Percentiles rank a stretch among this genome's conserved stretches.
These are phyloP conservation scores for Pelargonium nanum DNA, from an alignment of 345 rosid species.

Conservation along the genomic window DNA sequence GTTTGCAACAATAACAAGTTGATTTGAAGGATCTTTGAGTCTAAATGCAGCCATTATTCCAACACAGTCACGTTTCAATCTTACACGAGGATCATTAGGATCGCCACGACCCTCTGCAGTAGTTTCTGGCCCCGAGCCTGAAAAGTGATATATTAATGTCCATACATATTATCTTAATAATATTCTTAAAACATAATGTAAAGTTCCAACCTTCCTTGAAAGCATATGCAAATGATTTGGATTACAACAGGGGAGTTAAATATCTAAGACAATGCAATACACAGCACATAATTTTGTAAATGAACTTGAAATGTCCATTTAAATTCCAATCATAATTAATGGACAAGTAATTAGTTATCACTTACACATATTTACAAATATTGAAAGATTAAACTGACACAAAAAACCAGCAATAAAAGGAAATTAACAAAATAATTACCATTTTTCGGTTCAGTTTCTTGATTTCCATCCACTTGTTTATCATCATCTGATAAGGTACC, in stretches of 20 bases:
- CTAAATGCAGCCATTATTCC: slow-evolving; percentile 87
- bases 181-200: too few species aligned
- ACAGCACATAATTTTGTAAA: too few species aligned
- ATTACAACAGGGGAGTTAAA: too few species aligned
- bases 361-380: too few species aligned
- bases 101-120: slow-evolving; percentile 45
- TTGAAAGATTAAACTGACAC: neutral
- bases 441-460: slow-evolving; percentile 24
- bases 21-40: slow-evolving; percentile 47
- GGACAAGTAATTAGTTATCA: too few species aligned
- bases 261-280: too few species aligned
- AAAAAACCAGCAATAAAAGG: too few species aligned
- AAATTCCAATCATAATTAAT: too few species aligned
- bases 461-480: slow-evolving; percentile 19
- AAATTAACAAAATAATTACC: slow-evolving; percentile 21
- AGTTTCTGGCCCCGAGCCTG: slow-evolving; percentile 26
- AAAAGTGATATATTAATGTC: slow-evolving; percentile 6
- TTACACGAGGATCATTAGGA: slow-evolving; percentile 64
- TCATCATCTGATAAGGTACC: slow-evolving; percentile 18
- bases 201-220: too few species aligned
- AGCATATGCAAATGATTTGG: too few species aligned
- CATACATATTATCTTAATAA: too few species aligned
- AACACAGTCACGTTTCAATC: slow-evolving; percentile 82
- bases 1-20: slow-evolving; percentile 65
- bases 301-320: too few species aligned